A percentile compares a stretch with the other conserved stretches of the same genome.
Evolutionary conservation across 495 filamentous ascomycete genomes (phyloP).

Genomic region (Penicillium alfredii): DNA sequence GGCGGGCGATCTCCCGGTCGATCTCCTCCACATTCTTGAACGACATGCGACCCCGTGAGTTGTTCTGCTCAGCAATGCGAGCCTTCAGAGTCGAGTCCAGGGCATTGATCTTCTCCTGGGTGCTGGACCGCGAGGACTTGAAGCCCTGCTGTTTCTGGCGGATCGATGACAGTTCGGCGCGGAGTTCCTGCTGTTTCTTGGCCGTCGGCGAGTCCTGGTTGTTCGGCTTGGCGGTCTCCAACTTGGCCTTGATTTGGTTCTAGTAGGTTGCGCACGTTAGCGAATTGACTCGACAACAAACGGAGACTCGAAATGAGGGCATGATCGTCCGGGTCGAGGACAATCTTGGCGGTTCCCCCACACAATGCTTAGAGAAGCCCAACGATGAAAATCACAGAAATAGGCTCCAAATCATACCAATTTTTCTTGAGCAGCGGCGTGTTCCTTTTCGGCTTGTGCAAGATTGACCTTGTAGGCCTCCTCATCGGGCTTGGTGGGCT

Average conservation of each 20-base stretch:
- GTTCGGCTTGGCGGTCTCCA: constrained; percentile 70
- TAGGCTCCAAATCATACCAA: constrained; percentile 69
- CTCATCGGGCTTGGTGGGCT: constrained; percentile 52
- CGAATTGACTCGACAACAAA: constrained; percentile 2
- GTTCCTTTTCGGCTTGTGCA: constrained; percentile 74
- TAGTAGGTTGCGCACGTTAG: constrained; percentile 32
- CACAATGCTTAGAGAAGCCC: constrained; percentile 1
- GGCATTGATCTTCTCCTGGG: constrained; percentile 79
- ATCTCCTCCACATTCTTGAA: constrained; percentile 87
- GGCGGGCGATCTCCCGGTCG: constrained; percentile 68
- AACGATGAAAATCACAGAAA: no score
- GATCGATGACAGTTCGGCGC: constrained; percentile 63
- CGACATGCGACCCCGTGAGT: constrained; percentile 62
- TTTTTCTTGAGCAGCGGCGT: constrained; percentile 63
- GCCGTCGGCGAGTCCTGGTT: constrained; percentile 66
- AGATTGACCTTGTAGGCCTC: constrained; percentile 56
- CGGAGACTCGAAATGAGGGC: constrained; percentile 1
- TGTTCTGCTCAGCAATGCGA: constrained; percentile 78
- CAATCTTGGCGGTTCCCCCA: background rate
- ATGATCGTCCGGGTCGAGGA: background rate
- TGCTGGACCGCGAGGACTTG: constrained; percentile 68
- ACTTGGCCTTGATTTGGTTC: constrained; percentile 78
- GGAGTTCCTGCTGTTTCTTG: constrained; percentile 78
- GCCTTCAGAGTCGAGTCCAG: constrained; percentile 77
- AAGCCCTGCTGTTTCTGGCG: constrained; percentile 73